Evolutionary conservation across 148 eudicot species (phyloP).

Genomic region (Drosera capensis): DNA sequence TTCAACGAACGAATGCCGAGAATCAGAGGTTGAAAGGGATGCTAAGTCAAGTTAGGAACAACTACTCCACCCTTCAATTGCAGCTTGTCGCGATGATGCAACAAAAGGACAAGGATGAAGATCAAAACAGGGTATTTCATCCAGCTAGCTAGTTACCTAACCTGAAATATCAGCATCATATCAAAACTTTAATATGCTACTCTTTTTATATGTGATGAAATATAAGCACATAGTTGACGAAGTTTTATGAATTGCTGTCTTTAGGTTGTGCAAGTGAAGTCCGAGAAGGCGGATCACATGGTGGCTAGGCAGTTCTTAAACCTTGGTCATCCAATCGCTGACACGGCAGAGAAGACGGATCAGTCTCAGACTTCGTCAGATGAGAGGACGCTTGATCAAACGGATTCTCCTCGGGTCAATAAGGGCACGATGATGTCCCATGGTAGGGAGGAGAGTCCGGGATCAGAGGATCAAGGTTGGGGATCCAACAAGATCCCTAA

Average conservation of each 20-base stretch:
- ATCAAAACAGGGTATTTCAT: not conserved
- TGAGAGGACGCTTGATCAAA: constrained; percentile 29
- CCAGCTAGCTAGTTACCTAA: no score
- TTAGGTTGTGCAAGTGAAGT: constrained; percentile 5
- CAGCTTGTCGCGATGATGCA: constrained; percentile 36
- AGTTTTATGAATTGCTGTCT: not conserved
- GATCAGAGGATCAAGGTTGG: constrained; percentile 35
- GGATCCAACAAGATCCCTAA: constrained; percentile 46
- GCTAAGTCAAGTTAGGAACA: constrained; percentile 40
- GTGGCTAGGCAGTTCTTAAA: no score
- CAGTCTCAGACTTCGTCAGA: constrained; percentile 46
- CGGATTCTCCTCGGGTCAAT: constrained; percentile 25
- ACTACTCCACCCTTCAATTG: constrained; percentile 36
- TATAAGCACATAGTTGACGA: constrained; percentile 2
- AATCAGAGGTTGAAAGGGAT: constrained; percentile 52
- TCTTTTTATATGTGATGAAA: constrained; percentile 8
- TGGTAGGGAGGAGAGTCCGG: constrained; percentile 34
- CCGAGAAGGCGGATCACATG: not conserved
- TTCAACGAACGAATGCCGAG: constrained; percentile 48
- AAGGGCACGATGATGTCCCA: constrained; percentile 3
- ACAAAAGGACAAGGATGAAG: constrained; percentile 21
- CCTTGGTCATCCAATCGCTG: no score
- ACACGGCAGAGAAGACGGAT: constrained; percentile 10
- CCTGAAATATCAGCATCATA: no score
- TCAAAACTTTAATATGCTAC: no score